Evolutionary conservation across 306 rosid species (phyloP).

Genomic region (Prunus mira): DNA sequence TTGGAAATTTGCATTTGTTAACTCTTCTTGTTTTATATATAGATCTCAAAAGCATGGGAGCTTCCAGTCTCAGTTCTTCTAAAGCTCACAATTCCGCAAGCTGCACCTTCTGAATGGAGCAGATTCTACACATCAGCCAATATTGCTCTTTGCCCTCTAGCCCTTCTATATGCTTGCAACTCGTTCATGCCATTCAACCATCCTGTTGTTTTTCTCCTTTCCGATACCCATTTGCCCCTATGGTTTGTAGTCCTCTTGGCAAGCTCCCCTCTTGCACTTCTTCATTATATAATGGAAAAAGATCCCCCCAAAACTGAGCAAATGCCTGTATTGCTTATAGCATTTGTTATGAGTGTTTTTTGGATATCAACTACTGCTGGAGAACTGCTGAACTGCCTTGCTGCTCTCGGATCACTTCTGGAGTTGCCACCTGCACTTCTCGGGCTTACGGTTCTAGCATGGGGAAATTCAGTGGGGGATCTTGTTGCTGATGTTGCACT

Average conservation of each 20-base stretch:
- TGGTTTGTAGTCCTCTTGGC: constrained; percentile 72
- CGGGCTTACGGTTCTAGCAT: constrained; percentile 91
- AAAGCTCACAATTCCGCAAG: constrained; percentile 80
- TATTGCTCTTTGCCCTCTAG: constrained; percentile 74
- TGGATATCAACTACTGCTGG: constrained; percentile 93
- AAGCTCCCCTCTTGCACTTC: constrained; percentile 77
- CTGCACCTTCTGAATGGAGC: constrained; percentile 80
- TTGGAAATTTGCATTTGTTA: constrained; percentile 23
- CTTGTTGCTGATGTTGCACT: constrained; percentile 93
- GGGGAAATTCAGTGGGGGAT: constrained; percentile 98
- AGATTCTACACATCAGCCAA: constrained; percentile 80
- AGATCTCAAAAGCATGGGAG: constrained; percentile 73
- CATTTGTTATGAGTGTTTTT: constrained; percentile 91
- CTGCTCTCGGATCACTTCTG: constrained; percentile 62
- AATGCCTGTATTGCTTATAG: constrained; percentile 60
- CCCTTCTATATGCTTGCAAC: constrained; percentile 73
- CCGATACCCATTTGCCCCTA: constrained; percentile 68
- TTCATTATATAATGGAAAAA: constrained; percentile 61
- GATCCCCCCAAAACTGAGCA: constrained; percentile 90
- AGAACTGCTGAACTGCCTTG: constrained; percentile 89
- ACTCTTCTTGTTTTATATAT: constrained; percentile 16
- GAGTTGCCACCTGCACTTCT: constrained; percentile 72
- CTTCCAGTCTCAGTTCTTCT: constrained; percentile 61
- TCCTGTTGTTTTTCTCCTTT: constrained; percentile 80
- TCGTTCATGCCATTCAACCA: constrained; percentile 63